Base-by-base conservation (phyloP, 768 basidiomycete species). In the Pleurotus pulmonarius region DNA sequence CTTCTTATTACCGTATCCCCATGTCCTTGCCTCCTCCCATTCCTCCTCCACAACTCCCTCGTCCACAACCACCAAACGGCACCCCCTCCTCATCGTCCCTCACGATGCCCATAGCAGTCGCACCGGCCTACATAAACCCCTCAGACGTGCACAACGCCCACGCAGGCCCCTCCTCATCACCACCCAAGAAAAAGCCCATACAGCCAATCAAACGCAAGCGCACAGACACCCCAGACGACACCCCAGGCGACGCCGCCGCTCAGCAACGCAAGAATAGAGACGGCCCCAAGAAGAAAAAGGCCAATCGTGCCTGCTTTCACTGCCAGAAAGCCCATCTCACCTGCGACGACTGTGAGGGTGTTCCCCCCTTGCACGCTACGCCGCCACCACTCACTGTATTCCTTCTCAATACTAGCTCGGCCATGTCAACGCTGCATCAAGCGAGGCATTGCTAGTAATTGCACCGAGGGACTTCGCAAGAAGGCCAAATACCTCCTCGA, bases 251-350 rank as follows among this genome's bases (percentile, higher is more conserved):
- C 61, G 75, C 80, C 4, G 65, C 76, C 46, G 69, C 74, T 34
- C 70, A 64, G 63, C 70, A 72, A 6, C 77, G 81, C 61, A 88
- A 86, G 63, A 75, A 76, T 68, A 81, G 84, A 67, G 87, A 90
- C 55, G 85, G 85, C 1, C 89, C 88, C 29, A 93, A 90, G 82
- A 95, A 94, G 83, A 95, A 94, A 81, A 94, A 95, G 72, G 93
- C 94, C 0, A 91, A 83, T 64, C 84, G 94, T 46, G 96, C 96
- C 47, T 98, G 96, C 68, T 88, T 91, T 60, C 91, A 93, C 63
- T 98, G 96, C 70, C 95, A 98, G 73, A 96, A 94, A 70, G 94
- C 94, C 2, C 96, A 98, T 71, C 76, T 98, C 62, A 98, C 96
- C n/a, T 98, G 96, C 70, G 95, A 98, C 70, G 96, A 98, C 67